Evolutionary conservation across 805 yeast genomes (phyloP).

Genomic region (Metschnikowia lunata): DNA sequence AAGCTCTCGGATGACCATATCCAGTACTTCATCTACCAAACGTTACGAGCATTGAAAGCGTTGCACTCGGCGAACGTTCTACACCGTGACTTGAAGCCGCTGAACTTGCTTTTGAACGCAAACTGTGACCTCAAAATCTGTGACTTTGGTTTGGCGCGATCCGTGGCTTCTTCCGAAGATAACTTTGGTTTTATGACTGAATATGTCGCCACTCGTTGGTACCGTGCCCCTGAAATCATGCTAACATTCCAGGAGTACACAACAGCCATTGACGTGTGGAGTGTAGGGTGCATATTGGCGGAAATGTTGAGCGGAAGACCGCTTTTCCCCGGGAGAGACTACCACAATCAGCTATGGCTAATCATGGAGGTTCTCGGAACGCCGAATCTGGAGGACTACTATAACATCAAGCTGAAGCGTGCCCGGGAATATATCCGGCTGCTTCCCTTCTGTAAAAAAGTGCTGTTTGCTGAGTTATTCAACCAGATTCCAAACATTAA

Average conservation of each 20-base stretch:
- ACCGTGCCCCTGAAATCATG: slow-evolving; percentile 97
- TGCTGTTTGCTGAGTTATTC: slow-evolving; percentile 25
- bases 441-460: slow-evolving; percentile 62
- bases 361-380: slow-evolving; percentile 86
- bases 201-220: slow-evolving; percentile 97
- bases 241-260: slow-evolving; percentile 89
- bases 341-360: slow-evolving; percentile 82
- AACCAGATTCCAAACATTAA: slow-evolving; percentile 25
- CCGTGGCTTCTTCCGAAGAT: slow-evolving; percentile 58
- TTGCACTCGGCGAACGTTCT: slow-evolving; percentile 91
- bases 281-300: slow-evolving; percentile 92
- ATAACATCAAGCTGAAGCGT: slow-evolving; percentile 68
- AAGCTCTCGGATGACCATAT: slow-evolving; percentile 85
- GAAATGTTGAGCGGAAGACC: slow-evolving; percentile 86
- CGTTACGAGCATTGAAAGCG: slow-evolving; percentile 83
- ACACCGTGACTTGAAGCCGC: slow-evolving; percentile 90
- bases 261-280: slow-evolving; percentile 94
- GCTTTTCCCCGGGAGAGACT: slow-evolving; percentile 90
- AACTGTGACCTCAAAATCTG: slow-evolving; percentile 93
- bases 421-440: slow-evolving; percentile 86
- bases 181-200: slow-evolving; percentile 87
- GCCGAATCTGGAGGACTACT: slow-evolving; percentile 75
- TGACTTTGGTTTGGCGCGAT: slow-evolving; percentile 87
- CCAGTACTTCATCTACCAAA: slow-evolving; percentile 90
- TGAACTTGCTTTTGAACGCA: slow-evolving; percentile 78